Evolutionary conservation across 83 land plant genomes (phyloP), one percentile per base, ranked within the genome.

Genomic region (Diphasiastrum complanatum): DNA sequence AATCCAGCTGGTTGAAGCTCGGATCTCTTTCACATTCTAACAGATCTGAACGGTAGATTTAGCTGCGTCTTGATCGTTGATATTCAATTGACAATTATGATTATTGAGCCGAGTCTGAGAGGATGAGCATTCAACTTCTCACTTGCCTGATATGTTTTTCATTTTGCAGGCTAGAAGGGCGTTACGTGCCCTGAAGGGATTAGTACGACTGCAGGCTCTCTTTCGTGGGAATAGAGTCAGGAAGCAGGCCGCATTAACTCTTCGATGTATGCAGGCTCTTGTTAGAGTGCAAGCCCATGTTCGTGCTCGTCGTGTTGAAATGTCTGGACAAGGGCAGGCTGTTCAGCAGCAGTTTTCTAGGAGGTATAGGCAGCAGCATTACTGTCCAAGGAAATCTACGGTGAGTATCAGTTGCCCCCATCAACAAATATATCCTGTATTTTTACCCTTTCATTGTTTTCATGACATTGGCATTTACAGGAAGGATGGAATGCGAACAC

Each of bases 251-350:
- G 45, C 45, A 41, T 14, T 41, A 14, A 41, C 45, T 41, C 18
- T 41, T 14, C 45, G 45, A 41, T 41, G 45, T 1, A 41, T 41
- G 45, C 45, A 41, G 45, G 45, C 45, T 14, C 45, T 41, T 41
- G 45, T 41, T 14, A 41, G 45, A 18, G 45, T 41, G 45, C 45
- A 41, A 41, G 45, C 45, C 45, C 45, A 18, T 41, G 45, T 41
- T 1, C 45, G 45, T 0, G 45, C 45, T 41, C 45, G 45, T 14
- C 45, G 45, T 41, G 45, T 41, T 18, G n/a, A 18, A 41, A 41
- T 41, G 45, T 41, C 45, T 14, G 45, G n/a, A 18, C n/a, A 41
- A 41, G 45, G 45, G 45, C 45, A 41, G 45, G 45, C 12, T 14
- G 45, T 41, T 41, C 45, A 41, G 1, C 45, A 41, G n/a, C 45